phyloP scores from a whole-genome alignment of 805 yeast genomes.

The Ogataea nitratoaversa region DNA sequence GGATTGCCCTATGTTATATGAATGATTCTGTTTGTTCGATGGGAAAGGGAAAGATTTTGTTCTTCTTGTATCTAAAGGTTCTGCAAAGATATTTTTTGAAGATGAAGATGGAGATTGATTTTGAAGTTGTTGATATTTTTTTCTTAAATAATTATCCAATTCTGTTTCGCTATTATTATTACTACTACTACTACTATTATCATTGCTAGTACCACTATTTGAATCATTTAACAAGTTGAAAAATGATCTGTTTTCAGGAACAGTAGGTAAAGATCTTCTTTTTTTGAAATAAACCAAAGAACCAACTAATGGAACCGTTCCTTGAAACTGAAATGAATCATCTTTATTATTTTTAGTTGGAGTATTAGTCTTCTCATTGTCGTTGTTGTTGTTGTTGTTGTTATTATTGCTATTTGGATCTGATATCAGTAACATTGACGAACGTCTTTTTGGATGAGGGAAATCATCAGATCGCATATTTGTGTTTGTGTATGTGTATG shows the following conservation, averaged over 20 bases:
- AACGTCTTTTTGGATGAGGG: neutral
- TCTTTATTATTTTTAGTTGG: neutral
- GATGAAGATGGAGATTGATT: neutral
- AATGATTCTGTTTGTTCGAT: neutral
- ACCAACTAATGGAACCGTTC: conserved; percentile 27
- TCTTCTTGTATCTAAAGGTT: neutral
- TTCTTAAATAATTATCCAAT: neutral
- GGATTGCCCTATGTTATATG: no score
- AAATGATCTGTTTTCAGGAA: neutral
- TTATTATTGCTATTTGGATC: neutral
- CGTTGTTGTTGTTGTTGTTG: neutral
- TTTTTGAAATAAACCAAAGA: conserved; percentile 24
- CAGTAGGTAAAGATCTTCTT: conserved; percentile 7
- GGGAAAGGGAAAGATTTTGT: neutral
- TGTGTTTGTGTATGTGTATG: no score
- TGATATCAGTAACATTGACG: neutral
- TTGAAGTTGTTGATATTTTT: neutral
- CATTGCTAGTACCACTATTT: neutral
- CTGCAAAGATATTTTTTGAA: no score
- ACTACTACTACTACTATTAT: neutral
- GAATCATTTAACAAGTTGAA: neutral
- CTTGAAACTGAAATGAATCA: no score
- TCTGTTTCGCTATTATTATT: neutral
- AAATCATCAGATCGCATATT: no score
- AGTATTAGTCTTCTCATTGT: neutral